These are phyloP conservation scores for Tricholoma bakamatsutake DNA, from an alignment of 768 basidiomycete species.

Conservation along the genomic window DNA sequence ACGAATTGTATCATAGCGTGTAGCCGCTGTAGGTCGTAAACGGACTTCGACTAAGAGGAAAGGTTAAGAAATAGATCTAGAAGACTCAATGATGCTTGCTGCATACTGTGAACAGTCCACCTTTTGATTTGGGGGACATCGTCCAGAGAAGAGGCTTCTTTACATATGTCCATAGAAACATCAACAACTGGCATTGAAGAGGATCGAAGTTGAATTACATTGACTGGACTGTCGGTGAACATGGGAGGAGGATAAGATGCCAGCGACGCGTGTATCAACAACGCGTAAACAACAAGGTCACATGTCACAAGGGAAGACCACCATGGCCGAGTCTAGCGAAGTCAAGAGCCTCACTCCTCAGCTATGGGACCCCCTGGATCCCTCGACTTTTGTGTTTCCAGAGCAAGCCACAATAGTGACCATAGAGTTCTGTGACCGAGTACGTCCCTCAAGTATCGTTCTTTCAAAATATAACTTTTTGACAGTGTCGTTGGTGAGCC, in stretches of 20 bases:
- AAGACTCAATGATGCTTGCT: background rate
- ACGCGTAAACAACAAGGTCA: constrained; percentile 40
- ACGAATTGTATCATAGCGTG: constrained; percentile 72
- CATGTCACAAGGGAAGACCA: constrained; percentile 31
- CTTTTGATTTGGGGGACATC: constrained; percentile 12
- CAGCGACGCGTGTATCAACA: constrained; percentile 26
- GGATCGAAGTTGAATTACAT: background rate
- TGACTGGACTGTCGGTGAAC: background rate
- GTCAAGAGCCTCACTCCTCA: background rate
- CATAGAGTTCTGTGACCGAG: constrained; percentile 92
- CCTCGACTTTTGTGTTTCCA: constrained; percentile 53
- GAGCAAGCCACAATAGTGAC: constrained; percentile 48
- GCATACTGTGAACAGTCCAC: constrained; percentile 62
- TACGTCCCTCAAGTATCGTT: constrained; percentile 28
- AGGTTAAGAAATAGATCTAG: background rate
- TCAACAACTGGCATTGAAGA: constrained; percentile 8
- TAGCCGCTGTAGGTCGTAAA: constrained; percentile 57
- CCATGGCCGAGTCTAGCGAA: background rate
- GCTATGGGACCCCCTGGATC: constrained; percentile 27
- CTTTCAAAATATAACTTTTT: background rate
- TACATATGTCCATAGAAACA: constrained; percentile 9
- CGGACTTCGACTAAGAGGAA: constrained; percentile 72
- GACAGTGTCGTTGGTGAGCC: constrained; percentile 75
- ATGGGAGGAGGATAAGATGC: background rate
- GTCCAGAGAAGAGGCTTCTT: constrained; percentile 1